Base-by-base conservation (phyloP, 306 rosid species). In the Trichosanthes cucumerina region DNA sequence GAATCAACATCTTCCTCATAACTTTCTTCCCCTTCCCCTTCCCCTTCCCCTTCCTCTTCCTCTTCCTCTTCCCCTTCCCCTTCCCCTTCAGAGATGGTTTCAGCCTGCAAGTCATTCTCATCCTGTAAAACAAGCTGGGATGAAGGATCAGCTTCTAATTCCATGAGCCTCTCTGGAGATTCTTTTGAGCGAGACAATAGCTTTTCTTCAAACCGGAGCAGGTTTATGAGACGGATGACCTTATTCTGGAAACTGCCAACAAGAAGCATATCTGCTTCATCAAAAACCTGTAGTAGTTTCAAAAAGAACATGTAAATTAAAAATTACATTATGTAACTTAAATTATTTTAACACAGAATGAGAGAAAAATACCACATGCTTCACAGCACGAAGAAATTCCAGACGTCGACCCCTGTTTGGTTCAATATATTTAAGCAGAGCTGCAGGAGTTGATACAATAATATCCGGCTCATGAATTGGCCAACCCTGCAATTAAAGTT, bases 241-340 rank as follows among this genome's bases (percentile, higher is more conserved):
- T 92, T 91, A 87, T 95, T 95, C 84, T 90, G 95, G 82, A 92
- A 95, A 60, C 98, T 85, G 63, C 98, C 98, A 79, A 89, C 87
- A 77, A 95, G 93, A 87, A 95, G 98, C 98, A 95, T 92, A 77
- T 92, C 98, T 34, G 97, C 98, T 86, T 95, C 98, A 89, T 95
- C 98, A 83, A 95, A 95, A 59, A 95, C 98, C 98, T 95, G 81
- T 75, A 66, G 53, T 74, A 54, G 41, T 18, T 57, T 50, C 59
- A 83, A 18, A 28, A 16, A 0, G 75, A 69, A 24, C 57, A 62
- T n/a, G 14, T 58, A 33, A 60, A 46, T 26, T 44, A 60, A 36
- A 9, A 21, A 78, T 14, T 16, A 59, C 71, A 72, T 63, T 31
- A 56, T 38, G 69, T 19, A 58, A 33, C 28, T 28, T 31, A 23